phyloP scores from a whole-genome alignment of 73 alveolate species.

The Paramecium biaurelia region DNA sequence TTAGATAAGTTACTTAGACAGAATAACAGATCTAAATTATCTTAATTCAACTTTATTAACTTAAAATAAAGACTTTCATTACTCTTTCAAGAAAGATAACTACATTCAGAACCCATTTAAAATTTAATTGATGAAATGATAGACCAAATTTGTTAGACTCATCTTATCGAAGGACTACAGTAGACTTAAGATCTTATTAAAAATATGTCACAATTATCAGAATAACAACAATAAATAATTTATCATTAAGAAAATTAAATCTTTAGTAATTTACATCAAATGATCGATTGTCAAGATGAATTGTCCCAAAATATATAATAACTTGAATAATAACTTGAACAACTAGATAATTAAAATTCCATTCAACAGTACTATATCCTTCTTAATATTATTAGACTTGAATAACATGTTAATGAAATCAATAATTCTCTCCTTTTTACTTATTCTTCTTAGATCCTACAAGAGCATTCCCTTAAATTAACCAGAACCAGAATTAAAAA shows the following conservation, averaged over 20 bases:
- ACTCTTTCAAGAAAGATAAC: neutral
- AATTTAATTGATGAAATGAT: constrained; percentile 18
- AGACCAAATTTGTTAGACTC: neutral
- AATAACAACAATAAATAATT: neutral
- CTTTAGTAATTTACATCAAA: neutral
- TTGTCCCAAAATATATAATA: neutral
- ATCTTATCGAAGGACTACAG: neutral
- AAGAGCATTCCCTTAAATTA: neutral
- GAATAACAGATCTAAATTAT: neutral
- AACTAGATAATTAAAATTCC: neutral
- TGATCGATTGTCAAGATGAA: neutral
- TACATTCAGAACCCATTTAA: neutral
- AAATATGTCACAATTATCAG: neutral
- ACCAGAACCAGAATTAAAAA: neutral
- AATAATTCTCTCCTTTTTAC: neutral
- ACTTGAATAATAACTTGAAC: neutral
- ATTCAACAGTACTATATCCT: neutral
- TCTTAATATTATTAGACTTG: neutral
- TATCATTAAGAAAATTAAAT: neutral
- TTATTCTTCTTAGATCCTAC: neutral
- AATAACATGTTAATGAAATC: neutral
- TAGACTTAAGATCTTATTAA: neutral
- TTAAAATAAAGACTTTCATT: neutral
- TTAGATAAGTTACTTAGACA: neutral
- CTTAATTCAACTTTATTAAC: neutral